Evolutionary conservation across 352 stramenopile species (phyloP).

Genomic region (Aphanomyces cochlioides): DNA sequence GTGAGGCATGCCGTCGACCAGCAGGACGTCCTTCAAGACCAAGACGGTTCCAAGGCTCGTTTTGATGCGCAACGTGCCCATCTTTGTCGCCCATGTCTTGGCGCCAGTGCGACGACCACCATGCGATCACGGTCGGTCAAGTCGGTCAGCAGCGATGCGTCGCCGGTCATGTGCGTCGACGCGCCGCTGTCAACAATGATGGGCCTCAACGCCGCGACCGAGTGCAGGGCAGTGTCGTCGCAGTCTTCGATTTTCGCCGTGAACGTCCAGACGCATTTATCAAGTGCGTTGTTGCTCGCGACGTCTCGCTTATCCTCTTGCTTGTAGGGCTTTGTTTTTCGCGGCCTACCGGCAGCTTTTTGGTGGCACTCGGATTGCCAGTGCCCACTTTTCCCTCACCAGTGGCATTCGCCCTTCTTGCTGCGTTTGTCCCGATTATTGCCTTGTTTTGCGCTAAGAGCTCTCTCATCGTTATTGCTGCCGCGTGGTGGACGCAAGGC

Average conservation of each 20-base stretch:
- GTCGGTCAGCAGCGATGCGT: neutral
- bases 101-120: slow-evolving; percentile 12
- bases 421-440: too few relatives aligned
- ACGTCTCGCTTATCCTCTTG: too few relatives aligned
- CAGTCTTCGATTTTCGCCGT: too few relatives aligned
- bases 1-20: neutral
- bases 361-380: neutral
- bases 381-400: neutral
- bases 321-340: too few relatives aligned
- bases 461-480: neutral
- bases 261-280: too few relatives aligned
- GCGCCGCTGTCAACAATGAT: slow-evolving; percentile 16
- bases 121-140: slow-evolving; percentile 5
- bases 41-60: neutral
- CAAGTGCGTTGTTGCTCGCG: too few relatives aligned
- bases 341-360: neutral
- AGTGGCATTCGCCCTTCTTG: too few relatives aligned
- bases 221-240: too few relatives aligned
- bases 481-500: neutral
- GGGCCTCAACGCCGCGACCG: too few relatives aligned
- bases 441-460: neutral
- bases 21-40: neutral
- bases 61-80: slow-evolving; percentile 15
- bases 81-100: slow-evolving; percentile 13
- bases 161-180: slow-evolving; percentile 22